Evolutionary conservation across 176 grass and related monocot genomes (phyloP), one percentile per base, ranked within the genome.

Genomic region (Juncus effusus): DNA sequence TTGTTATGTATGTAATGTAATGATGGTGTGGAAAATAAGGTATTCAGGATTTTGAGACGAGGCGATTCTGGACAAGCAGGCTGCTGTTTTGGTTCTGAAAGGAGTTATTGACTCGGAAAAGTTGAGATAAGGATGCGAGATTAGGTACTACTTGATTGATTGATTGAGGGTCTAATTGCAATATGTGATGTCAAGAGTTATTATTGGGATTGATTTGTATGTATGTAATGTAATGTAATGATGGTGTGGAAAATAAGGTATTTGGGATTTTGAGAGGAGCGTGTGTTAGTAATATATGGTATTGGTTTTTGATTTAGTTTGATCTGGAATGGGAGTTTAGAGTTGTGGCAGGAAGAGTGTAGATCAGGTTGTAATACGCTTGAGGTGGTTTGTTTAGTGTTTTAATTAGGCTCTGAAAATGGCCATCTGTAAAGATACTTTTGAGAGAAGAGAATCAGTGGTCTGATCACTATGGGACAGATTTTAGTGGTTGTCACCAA

Each of bases 21-120:
- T 10, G 52, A 56, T 28, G 52, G 52, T 13, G 10, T 56, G 12
- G 52, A 11, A 11, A 11, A 56, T 56, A 13, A 13, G 10, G 52
- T 11, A 13, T 56, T 28, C 1, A 1, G 19, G 19, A 28, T 1
- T 28, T 28, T 28, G 19, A 28, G 19, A 28, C 1, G 19, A 28
- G 19, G 85, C 71, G 53, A 85, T 92, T 65, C 64, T 92, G 78
- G 62, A 92, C 78, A 92, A 89, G 72, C 77, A 89, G 39, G 84
- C 85, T 0, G 85, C 94, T 10, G 61, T 89, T 70, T 13, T 92
- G 70, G 86, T 97, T 70, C 80, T 92, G 2, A 75, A 84, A 85
- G 83, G 82, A 41, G 71, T 86, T 10, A 79, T 92, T 45, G 77
- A 97, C 60, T 10, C 72, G 45, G 88, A 97, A 68, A 89, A 40